Evolutionary conservation across 2,329 filamentous ascomycete species (phyloP).

Genomic region (Xylariaceae sp.): DNA sequence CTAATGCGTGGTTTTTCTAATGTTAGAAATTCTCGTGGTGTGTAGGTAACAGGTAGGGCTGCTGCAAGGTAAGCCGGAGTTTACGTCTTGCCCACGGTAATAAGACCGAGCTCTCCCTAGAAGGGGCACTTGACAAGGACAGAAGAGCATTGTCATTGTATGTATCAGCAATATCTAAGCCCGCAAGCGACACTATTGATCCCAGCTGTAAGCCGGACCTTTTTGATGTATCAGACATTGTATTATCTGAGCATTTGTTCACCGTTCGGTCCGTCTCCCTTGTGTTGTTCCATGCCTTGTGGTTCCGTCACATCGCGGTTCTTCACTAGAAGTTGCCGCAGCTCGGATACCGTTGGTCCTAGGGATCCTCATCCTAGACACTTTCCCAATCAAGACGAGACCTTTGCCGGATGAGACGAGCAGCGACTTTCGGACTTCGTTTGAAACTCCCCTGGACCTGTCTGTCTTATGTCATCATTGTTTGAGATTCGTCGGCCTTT

Average conservation of each 20-base stretch:
- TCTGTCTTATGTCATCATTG: slow-evolving; percentile 8
- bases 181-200: too few relatives aligned
- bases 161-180: neutral
- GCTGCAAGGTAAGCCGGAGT: slow-evolving; percentile 10
- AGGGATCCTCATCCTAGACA: slow-evolving; percentile 4
- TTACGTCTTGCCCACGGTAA: neutral
- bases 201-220: too few relatives aligned
- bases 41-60: slow-evolving; percentile 9
- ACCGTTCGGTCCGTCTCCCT: too few relatives aligned
- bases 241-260: too few relatives aligned
- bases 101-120: too few relatives aligned
- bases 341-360: slow-evolving; percentile 13
- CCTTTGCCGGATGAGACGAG: slow-evolving; percentile 12
- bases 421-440: slow-evolving; percentile 10
- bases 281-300: neutral
- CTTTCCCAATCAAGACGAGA: slow-evolving; percentile 13
- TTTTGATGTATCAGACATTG: too few relatives aligned
- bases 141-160: neutral
- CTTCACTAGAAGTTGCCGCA: neutral
- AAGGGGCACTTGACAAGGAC: too few relatives aligned
- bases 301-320: neutral
- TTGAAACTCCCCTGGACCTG: slow-evolving; percentile 13
- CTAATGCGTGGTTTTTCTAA: slow-evolving; percentile 30
- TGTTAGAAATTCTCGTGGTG: slow-evolving; percentile 17
- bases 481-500: slow-evolving; percentile 7